Evolutionary conservation across 2,329 filamentous ascomycete genomes (phyloP).

Genomic region (Cytospora mali): DNA sequence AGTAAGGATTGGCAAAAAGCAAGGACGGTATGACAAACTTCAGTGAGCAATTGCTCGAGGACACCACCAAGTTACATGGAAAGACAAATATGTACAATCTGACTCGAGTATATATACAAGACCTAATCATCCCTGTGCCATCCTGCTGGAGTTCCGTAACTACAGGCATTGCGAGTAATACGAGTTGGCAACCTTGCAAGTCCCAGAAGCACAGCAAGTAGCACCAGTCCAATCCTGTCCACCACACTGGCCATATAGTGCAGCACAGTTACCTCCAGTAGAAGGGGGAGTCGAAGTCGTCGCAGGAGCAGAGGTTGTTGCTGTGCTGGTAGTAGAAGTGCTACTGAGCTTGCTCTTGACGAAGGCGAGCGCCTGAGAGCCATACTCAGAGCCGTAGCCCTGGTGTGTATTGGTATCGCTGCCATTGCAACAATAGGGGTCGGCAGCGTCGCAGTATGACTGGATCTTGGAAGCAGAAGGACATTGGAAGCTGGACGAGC

Average conservation of each 20-base stretch:
- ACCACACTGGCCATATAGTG: conserved; percentile 23
- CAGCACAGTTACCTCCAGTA: conserved; percentile 9
- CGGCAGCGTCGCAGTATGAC: conserved; percentile 65
- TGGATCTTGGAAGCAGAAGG: conserved; percentile 54
- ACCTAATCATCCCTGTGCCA: neutral
- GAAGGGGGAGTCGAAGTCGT: conserved; percentile 13
- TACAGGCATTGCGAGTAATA: conserved; percentile 25
- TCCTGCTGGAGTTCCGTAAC: neutral
- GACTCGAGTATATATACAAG: neutral
- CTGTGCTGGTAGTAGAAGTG: conserved; percentile 9
- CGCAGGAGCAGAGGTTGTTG: conserved; percentile 5
- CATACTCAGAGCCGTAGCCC: conserved; percentile 66
- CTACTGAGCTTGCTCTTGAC: conserved; percentile 46
- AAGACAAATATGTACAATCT: conserved; percentile 2
- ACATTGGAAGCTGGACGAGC: conserved; percentile 60
- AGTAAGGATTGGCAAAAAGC: neutral
- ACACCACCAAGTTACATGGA: neutral
- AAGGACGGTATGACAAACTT: neutral
- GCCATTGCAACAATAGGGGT: conserved; percentile 69
- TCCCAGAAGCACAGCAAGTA: conserved; percentile 17
- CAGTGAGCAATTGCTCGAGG: neutral
- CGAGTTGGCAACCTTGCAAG: conserved; percentile 18
- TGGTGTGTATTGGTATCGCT: conserved; percentile 62
- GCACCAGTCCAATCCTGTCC: conserved; percentile 14
- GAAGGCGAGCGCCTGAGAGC: conserved; percentile 59